Evolutionary conservation across 768 basidiomycete species (phyloP).

Genomic region (Xerocomus spinulosus): DNA sequence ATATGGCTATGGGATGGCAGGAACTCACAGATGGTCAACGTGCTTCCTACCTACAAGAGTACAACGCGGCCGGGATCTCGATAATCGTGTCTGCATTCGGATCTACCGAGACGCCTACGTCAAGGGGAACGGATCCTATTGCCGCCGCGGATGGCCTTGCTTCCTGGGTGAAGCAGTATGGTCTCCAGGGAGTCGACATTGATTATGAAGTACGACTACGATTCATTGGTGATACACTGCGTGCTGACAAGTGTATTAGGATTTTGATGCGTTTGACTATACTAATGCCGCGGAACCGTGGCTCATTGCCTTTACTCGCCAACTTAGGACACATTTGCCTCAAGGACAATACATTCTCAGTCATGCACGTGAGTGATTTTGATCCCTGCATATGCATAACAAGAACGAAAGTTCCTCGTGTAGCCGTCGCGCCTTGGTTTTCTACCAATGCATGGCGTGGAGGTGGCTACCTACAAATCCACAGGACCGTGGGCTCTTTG

Average conservation of each 20-base stretch:
- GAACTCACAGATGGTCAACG: slow-evolving; percentile 35
- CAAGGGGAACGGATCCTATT: slow-evolving; percentile 35
- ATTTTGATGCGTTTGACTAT: slow-evolving; percentile 51
- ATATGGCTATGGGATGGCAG: slow-evolving; percentile 44
- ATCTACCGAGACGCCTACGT: slow-evolving; percentile 36
- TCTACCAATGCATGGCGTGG: slow-evolving; percentile 31
- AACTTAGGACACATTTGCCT: slow-evolving; percentile 30
- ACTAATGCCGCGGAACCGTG: slow-evolving; percentile 43
- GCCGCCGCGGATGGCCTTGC: slow-evolving; percentile 40
- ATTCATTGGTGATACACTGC: background rate
- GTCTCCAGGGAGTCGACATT: slow-evolving; percentile 48
- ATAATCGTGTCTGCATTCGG: slow-evolving; percentile 55
- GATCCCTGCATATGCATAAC: no score
- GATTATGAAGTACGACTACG: slow-evolving; percentile 40
- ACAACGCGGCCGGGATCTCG: slow-evolving; percentile 50
- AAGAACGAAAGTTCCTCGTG: no score
- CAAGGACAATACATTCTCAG: slow-evolving; percentile 32
- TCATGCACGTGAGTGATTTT: slow-evolving; percentile 30
- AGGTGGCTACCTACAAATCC: slow-evolving; percentile 39
- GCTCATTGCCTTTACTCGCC: slow-evolving; percentile 31
- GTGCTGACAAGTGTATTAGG: slow-evolving; percentile 35
- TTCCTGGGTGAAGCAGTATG: slow-evolving; percentile 41
- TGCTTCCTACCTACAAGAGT: slow-evolving; percentile 41
- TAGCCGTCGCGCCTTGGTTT: slow-evolving; percentile 45
- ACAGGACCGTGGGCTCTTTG: slow-evolving; percentile 36